Percentiles rank a stretch among this genome's conserved stretches.
Evolutionary conservation across 257 asterid genomes (phyloP).

Genomic region (Anisodus acutangulus): DNA sequence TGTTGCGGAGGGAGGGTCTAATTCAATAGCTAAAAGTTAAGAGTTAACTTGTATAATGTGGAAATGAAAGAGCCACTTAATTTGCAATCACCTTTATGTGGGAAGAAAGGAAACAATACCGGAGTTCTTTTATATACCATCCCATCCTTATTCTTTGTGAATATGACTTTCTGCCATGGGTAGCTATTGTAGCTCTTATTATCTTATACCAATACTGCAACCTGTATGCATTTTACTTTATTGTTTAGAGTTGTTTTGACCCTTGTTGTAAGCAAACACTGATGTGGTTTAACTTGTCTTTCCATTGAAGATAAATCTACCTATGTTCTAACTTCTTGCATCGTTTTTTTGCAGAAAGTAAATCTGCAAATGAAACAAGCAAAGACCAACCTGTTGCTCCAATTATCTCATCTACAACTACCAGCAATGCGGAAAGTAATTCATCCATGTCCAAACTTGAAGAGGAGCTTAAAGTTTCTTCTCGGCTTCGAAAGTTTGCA

Average conservation of each 20-base stretch:
- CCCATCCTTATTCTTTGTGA: slow-evolving; percentile 20
- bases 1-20: neutral
- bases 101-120: neutral
- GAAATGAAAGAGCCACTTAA: neutral
- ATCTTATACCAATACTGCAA: neutral
- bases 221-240: neutral
- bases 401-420: slow-evolving; percentile 63
- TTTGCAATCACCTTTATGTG: neutral
- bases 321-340: slow-evolving; percentile 36
- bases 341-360: slow-evolving; percentile 57
- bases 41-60: neutral
- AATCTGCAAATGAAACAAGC: slow-evolving; percentile 65
- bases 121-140: neutral
- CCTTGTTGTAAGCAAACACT: too few species aligned
- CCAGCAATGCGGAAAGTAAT: slow-evolving; percentile 74
- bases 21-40: neutral
- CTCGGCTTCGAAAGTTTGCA: slow-evolving; percentile 82
- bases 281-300: too few species aligned
- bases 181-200: slow-evolving; percentile 11
- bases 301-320: neutral
- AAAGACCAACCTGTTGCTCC: slow-evolving; percentile 72
- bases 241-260: neutral
- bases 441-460: slow-evolving; percentile 75
- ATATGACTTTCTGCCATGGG: neutral
- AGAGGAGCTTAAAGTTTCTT: slow-evolving; percentile 84